These are phyloP conservation scores for Colletotrichum australisinense DNA, from an alignment of 2,329 filamentous ascomycete genomes.

Conservation along the genomic window DNA sequence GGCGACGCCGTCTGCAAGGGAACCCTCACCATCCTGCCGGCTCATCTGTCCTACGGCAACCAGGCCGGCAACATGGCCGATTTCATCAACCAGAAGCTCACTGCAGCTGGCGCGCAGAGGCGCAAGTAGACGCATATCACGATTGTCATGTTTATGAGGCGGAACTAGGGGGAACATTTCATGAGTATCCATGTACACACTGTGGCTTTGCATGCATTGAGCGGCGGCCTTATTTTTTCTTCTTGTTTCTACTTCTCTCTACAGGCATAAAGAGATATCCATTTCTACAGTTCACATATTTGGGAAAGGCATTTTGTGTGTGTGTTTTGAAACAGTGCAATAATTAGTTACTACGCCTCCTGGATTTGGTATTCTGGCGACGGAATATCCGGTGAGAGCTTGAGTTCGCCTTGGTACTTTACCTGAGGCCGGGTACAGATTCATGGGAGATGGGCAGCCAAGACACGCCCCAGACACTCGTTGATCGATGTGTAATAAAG, in stretches of 20 bases:
- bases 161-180: neutral
- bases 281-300: constrained; percentile 1
- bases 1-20: constrained; percentile 52
- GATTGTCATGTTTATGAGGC: neutral
- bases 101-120: constrained; percentile 28
- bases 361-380: neutral
- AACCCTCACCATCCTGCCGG: constrained; percentile 46
- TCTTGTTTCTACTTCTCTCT: constrained; percentile 1
- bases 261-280: constrained; percentile 13
- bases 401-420: neutral
- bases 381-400: neutral
- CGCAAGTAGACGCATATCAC: constrained; percentile 23
- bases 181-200: neutral
- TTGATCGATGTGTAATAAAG: constrained; percentile 6
- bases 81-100: constrained; percentile 41
- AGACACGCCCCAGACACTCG: constrained; percentile 10
- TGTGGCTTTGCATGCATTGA: neutral
- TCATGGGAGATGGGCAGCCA: neutral
- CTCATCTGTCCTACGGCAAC: constrained; percentile 50
- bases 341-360: neutral
- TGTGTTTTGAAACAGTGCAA: neutral
- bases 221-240: neutral
- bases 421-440: neutral
- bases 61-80: constrained; percentile 45
- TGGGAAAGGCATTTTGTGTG: neutral